Conservation (phyloP, 768 basidiomycete genomes). For the Udeniomyces megalosporus region DNA sequence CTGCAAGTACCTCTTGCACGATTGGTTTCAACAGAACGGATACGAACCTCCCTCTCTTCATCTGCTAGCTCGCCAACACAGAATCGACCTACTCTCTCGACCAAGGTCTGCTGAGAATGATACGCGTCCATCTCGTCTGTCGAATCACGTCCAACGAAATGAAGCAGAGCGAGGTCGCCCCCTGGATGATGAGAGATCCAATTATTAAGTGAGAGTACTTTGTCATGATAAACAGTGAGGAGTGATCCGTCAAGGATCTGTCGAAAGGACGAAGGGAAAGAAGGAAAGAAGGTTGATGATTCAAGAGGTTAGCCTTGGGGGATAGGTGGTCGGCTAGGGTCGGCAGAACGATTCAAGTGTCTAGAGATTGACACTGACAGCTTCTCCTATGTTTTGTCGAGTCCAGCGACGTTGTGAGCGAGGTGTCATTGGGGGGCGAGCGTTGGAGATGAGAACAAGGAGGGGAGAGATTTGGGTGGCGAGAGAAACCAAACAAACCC, state of each 20-base stretch:
- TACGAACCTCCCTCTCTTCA: background rate
- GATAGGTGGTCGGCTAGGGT: background rate
- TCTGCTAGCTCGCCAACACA: constrained; percentile 11
- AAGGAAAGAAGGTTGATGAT: background rate
- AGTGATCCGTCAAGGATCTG: constrained; percentile 11
- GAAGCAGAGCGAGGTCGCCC: constrained; percentile 70
- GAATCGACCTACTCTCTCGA: constrained; percentile 35
- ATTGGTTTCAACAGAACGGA: background rate
- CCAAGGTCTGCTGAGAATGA: constrained; percentile 46
- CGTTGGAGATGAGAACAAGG: background rate
- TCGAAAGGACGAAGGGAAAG: background rate
- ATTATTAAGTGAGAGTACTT: constrained; percentile 26
- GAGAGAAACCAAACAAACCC: constrained; percentile 31
- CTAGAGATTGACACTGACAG: too few species aligned
- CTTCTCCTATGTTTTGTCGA: background rate
- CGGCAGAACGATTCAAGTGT: background rate
- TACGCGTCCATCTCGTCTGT: constrained; percentile 88
- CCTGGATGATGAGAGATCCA: constrained; percentile 89
- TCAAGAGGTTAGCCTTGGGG: background rate
- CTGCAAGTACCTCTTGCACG: background rate
- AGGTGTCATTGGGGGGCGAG: background rate
- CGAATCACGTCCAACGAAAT: constrained; percentile 84
- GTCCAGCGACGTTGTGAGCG: background rate
- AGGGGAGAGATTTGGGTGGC: background rate
- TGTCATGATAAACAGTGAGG: constrained; percentile 16